Conservation (phyloP, 1,139 yeast genomes). For the Pichia sp. region DNA sequence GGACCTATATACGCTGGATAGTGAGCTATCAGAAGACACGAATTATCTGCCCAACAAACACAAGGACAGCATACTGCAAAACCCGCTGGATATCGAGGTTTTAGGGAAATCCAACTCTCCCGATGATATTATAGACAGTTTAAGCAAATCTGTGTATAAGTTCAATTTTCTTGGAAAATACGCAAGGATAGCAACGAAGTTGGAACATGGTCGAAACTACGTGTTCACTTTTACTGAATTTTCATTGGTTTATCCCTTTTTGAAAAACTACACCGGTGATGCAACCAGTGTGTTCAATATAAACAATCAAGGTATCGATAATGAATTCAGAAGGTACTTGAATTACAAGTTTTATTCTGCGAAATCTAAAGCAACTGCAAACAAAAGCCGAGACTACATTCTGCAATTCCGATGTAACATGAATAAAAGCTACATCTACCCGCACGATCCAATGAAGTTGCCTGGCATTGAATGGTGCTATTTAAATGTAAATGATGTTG, state of each 20-base stretch:
- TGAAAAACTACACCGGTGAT: constrained; percentile 2
- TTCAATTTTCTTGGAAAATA: constrained; percentile 11
- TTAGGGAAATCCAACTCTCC: too few species aligned
- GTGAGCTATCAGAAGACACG: background rate
- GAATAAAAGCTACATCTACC: constrained; percentile 1
- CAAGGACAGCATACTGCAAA: constrained; percentile 1
- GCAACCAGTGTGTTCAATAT: too few species aligned
- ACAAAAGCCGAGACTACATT: background rate
- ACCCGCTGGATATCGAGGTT: background rate
- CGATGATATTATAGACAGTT: constrained; percentile 8
- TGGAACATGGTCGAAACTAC: constrained; percentile 8
- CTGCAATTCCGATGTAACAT: background rate
- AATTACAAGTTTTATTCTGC: too few species aligned
- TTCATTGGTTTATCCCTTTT: constrained; percentile 10
- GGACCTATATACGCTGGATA: constrained; percentile 1
- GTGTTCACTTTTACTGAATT: constrained; percentile 10
- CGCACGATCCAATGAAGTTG: background rate
- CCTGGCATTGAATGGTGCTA: constrained; percentile 6
- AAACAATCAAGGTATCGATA: too few species aligned
- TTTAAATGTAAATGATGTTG: constrained; percentile 1
- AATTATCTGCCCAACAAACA: background rate
- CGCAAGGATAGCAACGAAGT: constrained; percentile 7
- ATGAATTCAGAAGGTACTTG: too few species aligned
- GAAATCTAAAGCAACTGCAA: background rate
- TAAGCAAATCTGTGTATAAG: constrained; percentile 4